Evolutionary conservation across 306 rosid species (phyloP), one percentile per base, ranked within the genome.

Genomic region (Dryas octopetala): DNA sequence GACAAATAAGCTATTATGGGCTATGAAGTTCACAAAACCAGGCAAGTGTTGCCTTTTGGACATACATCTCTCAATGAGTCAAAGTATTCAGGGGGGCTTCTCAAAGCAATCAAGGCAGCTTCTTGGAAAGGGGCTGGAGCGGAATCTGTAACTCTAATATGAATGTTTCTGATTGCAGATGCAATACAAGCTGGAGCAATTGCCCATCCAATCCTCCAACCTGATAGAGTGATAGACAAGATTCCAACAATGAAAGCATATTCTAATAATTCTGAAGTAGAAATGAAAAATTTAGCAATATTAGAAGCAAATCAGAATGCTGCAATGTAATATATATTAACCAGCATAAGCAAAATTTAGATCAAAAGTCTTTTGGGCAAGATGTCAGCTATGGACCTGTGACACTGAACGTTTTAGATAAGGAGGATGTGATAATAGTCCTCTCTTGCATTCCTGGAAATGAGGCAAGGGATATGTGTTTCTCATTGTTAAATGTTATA

Each of bases 141-240:
- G 51, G 82, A 87, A 84, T 93, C 96, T 47, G 92, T 83, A 54
- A 87, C 60, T 82, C 44, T 89, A 57, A 57, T 47, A 70, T 93
- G 97, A 81, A 93, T 89, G 74, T 89, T 93, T 83, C 83, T 81
- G 69, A 93, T 91, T 74, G 96, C 92, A 76, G 94, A 84, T 40
- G 92, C 89, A 77, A 91, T 71, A 52, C 60, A 70, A 66, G 93
- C 55, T n/a, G 98, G 96, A 67, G 93, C 98, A 44, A 93, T 84
- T 45, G 97, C 94, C 98, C 98, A 93, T 80, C 98, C 98, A 26
- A 93, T 62, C 70, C 98, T 88, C 98, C 98, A 93, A 69, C 98
- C 98, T 93, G 85, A 78, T 52, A 66, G 61, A 76, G 97, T 93
- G 85, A 78, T 52, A 66, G 61, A 76, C 75, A 67, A 73, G 60